These are phyloP conservation scores for Dothistroma septosporum DNA, from an alignment of 2,329 filamentous ascomycete species.

Conservation along the genomic window DNA sequence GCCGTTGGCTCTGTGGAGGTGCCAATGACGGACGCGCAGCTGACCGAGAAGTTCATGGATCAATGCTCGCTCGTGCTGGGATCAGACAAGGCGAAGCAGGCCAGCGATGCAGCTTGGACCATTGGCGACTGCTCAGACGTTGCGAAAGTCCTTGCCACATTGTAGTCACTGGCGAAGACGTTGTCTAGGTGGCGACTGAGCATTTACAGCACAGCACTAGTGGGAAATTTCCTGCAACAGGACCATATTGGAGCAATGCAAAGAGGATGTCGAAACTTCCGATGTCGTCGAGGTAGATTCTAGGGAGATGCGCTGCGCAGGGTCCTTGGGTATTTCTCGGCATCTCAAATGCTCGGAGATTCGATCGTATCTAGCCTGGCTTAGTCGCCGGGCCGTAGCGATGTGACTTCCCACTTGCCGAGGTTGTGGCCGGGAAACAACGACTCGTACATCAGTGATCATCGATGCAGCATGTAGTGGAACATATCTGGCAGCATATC, in stretches of 20 bases:
- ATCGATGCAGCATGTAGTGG: not conserved
- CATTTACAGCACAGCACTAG: too few relatives aligned
- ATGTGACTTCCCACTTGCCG: not conserved
- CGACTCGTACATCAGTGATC: not conserved
- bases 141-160: not conserved
- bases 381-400: not conserved
- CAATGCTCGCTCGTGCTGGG: slow-evolving; percentile 46
- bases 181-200: not conserved
- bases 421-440: not conserved
- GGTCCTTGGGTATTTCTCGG: not conserved
- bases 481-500: not conserved
- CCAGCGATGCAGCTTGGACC: slow-evolving; percentile 25
- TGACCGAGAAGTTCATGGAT: slow-evolving; percentile 50
- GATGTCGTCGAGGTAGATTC: too few relatives aligned
- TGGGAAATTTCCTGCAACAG: too few relatives aligned
- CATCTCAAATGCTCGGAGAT: not conserved
- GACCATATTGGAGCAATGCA: too few relatives aligned
- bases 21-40: slow-evolving; percentile 45
- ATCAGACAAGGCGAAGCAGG: slow-evolving; percentile 21
- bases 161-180: not conserved
- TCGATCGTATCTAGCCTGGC: not conserved
- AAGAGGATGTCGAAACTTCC: too few relatives aligned
- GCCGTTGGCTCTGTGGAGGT: slow-evolving; percentile 50
- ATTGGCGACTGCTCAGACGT: slow-evolving; percentile 22
- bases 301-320: too few relatives aligned